Evolutionary conservation across 2,329 filamentous ascomycete species (phyloP), one percentile per base, ranked within the genome.

Genomic region (Hirsutella rhossiliensis): DNA sequence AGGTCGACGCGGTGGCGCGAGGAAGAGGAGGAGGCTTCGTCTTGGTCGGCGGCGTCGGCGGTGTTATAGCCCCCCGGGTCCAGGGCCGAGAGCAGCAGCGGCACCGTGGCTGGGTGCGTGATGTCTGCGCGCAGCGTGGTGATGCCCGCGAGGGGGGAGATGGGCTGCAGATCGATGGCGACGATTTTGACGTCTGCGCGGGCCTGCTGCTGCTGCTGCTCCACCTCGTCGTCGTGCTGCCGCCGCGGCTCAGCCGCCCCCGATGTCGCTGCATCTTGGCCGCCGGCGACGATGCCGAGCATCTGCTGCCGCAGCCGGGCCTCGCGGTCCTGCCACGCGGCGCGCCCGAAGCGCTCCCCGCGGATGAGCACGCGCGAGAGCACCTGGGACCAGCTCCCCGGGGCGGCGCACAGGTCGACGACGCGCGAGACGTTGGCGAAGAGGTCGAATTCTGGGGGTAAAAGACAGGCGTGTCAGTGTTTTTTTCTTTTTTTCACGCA

Each of bases 321-420:
- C 56, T 90, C 82, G 55, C 84, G 82, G 62, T 95, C 85, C 60
- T 94, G 80, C 88, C 87, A 96, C 45, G 87, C 84, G 45, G 80
- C 71, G 20, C 87, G 76, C 4, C 89, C 89, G 52, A 96, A 94
- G 51, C 82, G 87, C 65, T 97, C 89, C 42, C 88, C 87, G 63
- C 92, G 89, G 62, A 97, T 95, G 45, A 98, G 68, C 0, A 96
- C 85, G 18, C 92, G 79, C 12, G 90, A 97, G 13, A 98, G 75
- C 0, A 98, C 92, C 63, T 98, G 92, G 40, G 87, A 95, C 92
- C 92, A 98, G 57, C 87, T 94, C 27, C 92, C 92, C 0, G 92
- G 92, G 0, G 92, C 92, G 29, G 92, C 92, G 59, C 92, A 98
- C 18, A 98, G 74, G 62, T 98, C 92, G 15, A 98, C 90, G 2